Conservation (phyloP, 2,329 filamentous ascomycete species). For the Aspergillus versicolor region DNA sequence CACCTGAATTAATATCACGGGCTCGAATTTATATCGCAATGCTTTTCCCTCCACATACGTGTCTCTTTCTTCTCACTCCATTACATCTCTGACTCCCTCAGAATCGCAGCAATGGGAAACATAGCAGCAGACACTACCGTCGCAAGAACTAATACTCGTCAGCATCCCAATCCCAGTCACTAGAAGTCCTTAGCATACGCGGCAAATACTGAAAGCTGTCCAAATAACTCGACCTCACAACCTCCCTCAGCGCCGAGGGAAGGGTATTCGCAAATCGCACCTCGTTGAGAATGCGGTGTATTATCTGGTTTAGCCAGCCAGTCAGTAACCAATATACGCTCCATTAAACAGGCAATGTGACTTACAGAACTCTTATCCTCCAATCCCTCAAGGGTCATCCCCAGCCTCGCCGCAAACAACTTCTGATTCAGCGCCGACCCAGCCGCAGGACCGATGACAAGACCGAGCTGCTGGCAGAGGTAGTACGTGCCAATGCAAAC, state of each 20-base stretch:
- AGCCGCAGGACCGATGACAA: conserved; percentile 19
- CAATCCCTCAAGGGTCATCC: too few relatives aligned
- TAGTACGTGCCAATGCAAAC: conserved; percentile 19
- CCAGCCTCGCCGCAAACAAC: conserved; percentile 13
- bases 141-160: too few relatives aligned
- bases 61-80: too few relatives aligned
- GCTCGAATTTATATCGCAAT: too few relatives aligned
- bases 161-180: too few relatives aligned
- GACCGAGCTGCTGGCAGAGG: conserved; percentile 23
- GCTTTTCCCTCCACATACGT: too few relatives aligned
- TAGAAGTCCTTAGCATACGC: not conserved
- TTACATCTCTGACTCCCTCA: too few relatives aligned
- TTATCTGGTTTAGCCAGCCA: conserved; percentile 5
- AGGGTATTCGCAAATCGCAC: conserved; percentile 11
- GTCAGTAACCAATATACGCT: not conserved
- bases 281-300: conserved; percentile 15
- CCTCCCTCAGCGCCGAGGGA: not conserved
- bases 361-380: not conserved
- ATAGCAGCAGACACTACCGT: too few relatives aligned
- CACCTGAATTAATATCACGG: too few relatives aligned
- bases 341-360: not conserved
- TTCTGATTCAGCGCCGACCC: conserved; percentile 14
- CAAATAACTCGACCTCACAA: conserved; percentile 16
- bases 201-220: conserved; percentile 10
- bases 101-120: too few relatives aligned